These are phyloP conservation scores for Pseudopyricularia cyperi DNA, from an alignment of 2,329 filamentous ascomycete species.

Conservation along the genomic window DNA sequence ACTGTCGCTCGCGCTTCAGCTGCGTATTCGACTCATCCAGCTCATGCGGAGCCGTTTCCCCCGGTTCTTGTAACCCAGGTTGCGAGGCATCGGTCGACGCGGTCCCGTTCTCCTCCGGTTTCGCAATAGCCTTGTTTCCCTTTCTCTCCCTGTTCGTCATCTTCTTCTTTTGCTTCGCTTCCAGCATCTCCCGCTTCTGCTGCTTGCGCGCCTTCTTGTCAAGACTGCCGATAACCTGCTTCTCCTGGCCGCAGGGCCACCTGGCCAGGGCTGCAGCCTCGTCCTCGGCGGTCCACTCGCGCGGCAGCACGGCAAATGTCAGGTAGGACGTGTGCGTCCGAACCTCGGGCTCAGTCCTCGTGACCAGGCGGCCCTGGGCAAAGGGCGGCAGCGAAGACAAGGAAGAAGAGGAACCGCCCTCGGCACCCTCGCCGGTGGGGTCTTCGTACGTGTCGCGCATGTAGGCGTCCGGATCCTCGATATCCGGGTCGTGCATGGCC, in stretches of 20 bases:
- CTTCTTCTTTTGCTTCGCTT: constrained; percentile 27
- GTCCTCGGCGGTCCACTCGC: constrained; percentile 72
- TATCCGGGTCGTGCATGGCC: constrained; percentile 13
- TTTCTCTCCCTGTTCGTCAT: not conserved
- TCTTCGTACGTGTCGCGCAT: constrained; percentile 8
- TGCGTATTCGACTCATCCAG: not conserved
- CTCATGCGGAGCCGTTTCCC: not conserved
- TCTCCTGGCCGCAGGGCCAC: constrained; percentile 48
- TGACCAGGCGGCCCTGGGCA: constrained; percentile 64
- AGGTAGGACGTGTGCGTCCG: constrained; percentile 98
- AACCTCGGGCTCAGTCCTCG: constrained; percentile 73
- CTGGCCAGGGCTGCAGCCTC: constrained; percentile 54
- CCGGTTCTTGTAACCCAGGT: too few species aligned
- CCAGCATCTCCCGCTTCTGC: constrained; percentile 39
- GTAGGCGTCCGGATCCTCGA: constrained; percentile 14
- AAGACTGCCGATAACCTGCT: constrained; percentile 36
- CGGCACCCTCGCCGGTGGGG: constrained; percentile 15
- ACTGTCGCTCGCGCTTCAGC: not conserved
- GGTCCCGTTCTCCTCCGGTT: too few species aligned
- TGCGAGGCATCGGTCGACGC: too few species aligned
- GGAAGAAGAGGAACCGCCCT: too few species aligned
- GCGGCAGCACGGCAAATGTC: constrained; percentile 81
- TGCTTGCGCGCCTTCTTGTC: constrained; percentile 42
- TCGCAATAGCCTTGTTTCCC: too few species aligned
- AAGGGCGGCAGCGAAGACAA: constrained; percentile 43